Conservation (phyloP, 164 flowering plant species). For the Kingdonia uniflora region DNA sequence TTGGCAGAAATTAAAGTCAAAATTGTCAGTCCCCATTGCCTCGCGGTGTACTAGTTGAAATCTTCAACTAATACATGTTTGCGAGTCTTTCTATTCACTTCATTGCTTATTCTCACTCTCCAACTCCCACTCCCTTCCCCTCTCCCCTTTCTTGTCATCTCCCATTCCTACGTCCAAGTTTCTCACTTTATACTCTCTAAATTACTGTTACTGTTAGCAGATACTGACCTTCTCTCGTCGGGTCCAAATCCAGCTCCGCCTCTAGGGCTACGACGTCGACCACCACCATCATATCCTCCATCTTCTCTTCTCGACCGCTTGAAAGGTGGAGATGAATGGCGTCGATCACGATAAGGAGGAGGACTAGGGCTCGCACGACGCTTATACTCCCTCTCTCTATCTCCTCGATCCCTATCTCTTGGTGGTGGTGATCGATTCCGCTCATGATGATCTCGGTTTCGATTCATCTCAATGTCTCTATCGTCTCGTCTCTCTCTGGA, state of each 20-base stretch:
- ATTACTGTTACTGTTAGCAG: too few species aligned
- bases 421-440: slow-evolving; percentile 46
- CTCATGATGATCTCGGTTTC: slow-evolving; percentile 28
- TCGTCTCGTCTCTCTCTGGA: slow-evolving; percentile 44
- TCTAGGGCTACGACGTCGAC: slow-evolving; percentile 46
- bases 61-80: too few species aligned
- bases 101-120: too few species aligned
- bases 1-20: too few species aligned
- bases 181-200: too few species aligned
- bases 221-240: slow-evolving; percentile 59
- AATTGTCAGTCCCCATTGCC: too few species aligned
- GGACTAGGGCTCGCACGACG: slow-evolving; percentile 49
- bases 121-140: too few species aligned
- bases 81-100: too few species aligned
- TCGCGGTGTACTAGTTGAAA: too few species aligned
- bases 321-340: slow-evolving; percentile 45
- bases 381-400: slow-evolving; percentile 45
- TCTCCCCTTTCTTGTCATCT: too few species aligned
- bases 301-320: slow-evolving; percentile 66
- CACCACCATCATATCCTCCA: slow-evolving; percentile 45
- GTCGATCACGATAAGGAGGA: slow-evolving; percentile 52
- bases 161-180: too few species aligned
- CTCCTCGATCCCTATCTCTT: slow-evolving; percentile 36
- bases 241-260: slow-evolving; percentile 45
- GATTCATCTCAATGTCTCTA: slow-evolving; percentile 28